Percentiles rank a stretch among this genome's conserved stretches.
These are phyloP conservation scores for Ramaria sp. DNA, from an alignment of 768 basidiomycete genomes.

Conservation along the genomic window DNA sequence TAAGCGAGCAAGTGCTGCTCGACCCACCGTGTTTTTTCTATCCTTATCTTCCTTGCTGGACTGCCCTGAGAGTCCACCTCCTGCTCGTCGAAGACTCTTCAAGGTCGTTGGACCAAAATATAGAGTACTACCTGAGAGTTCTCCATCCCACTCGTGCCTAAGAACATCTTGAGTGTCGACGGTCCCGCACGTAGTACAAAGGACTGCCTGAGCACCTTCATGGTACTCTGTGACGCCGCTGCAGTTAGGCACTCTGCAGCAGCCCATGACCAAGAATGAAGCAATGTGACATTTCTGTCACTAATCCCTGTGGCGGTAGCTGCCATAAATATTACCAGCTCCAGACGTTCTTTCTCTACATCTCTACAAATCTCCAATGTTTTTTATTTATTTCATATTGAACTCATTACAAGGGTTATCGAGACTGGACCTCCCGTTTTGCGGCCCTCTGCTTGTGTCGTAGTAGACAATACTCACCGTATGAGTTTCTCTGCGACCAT, in stretches of 20 bases:
- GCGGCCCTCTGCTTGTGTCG: constrained; percentile 30
- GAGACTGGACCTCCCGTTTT: background rate
- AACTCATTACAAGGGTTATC: background rate
- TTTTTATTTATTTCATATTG: background rate
- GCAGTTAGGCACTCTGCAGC: constrained; percentile 24
- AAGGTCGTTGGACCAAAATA: constrained; percentile 29
- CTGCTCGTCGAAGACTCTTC: constrained; percentile 37
- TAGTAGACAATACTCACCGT: constrained; percentile 87
- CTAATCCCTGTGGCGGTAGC: too few relatives aligned
- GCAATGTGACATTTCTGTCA: too few relatives aligned
- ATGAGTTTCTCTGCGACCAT: constrained; percentile 64
- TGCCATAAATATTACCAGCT: too few relatives aligned
- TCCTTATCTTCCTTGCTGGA: constrained; percentile 49
- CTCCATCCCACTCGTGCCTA: constrained; percentile 28
- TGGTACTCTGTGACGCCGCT: constrained; percentile 40
- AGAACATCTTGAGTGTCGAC: constrained; percentile 55
- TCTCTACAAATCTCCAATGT: background rate
- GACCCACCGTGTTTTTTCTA: constrained; percentile 48
- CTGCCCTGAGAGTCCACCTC: constrained; percentile 55
- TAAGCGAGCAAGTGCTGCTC: constrained; percentile 13
- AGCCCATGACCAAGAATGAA: constrained; percentile 10
- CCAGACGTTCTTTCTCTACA: too few relatives aligned
- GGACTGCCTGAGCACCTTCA: constrained; percentile 44
- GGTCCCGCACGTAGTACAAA: constrained; percentile 66
- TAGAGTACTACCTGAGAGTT: constrained; percentile 22